Base-by-base conservation (phyloP, 305 asterid species). In the Fraxinus angustifolia region DNA sequence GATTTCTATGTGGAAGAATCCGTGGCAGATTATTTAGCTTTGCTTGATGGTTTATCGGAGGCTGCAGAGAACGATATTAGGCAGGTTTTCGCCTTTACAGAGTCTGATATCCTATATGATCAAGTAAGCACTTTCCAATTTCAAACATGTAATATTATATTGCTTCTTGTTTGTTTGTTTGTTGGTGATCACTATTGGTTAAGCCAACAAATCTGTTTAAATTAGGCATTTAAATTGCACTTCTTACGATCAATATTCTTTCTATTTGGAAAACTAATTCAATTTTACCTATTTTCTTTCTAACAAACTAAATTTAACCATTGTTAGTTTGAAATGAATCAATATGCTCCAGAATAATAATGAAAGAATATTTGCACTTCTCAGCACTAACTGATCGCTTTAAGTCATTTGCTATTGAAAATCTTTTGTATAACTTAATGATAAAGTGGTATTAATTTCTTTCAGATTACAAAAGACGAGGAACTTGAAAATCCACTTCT, bases 11-110 rank as follows among this genome's bases (percentile, higher is more conserved):
- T 94, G 5, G 93, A 93, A 33, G 95, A 92, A 78, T 45, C 85
- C 53, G 93, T 93, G 35, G 98, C 93, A 2, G 95, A 96, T 86
- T 96, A 91, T 88, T 87, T 96, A 82, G 99, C 98, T 82, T 84
- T 96, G 91, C 84, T 96, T 83, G 99, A 96, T 88, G 99, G 98
- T 73, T 79, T 96, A 53, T 84, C 90, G 78, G 91, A 88, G 82
- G 97, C 98, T 82, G 84, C 88, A 68, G 88, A 89, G 68, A 89
- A 87, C 19, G 81, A 88, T 60, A 75, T 89, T 40, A 85, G 70
- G 75, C 86, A 84, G 60, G 90, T 94, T 21, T 87, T 81, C 6
- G 98, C 97, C 73, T 83, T 90, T 77, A 96, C 99, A 0, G 94
- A 94, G 82, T 96, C 94, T 42, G 86, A 87, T 84, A 50, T 79